Percentiles rank a stretch among this genome's conserved stretches.
Conservation (phyloP, 2,329 filamentous ascomycete genomes). For the Pseudogymnoascus sp. region DNA sequence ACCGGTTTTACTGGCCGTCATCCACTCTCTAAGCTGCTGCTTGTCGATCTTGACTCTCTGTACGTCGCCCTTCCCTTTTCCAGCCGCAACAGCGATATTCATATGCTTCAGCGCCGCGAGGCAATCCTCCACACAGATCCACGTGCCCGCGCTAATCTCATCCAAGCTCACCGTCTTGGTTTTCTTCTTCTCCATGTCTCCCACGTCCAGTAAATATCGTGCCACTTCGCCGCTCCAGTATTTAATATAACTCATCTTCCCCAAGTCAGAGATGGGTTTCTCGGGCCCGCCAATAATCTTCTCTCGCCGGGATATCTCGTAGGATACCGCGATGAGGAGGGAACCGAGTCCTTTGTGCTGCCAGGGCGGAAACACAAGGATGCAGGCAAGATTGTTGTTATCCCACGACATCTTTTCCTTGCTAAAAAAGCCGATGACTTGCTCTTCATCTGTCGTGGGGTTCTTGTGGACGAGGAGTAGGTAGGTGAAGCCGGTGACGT, state of each 20-base stretch:
- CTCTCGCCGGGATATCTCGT: conserved; percentile 81
- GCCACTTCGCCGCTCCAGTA: conserved; percentile 85
- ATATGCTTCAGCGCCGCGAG: conserved; percentile 72
- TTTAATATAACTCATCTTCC: conserved; percentile 70
- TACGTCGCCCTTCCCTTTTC: conserved; percentile 35
- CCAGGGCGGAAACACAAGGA: conserved; percentile 91
- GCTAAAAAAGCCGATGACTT: conserved; percentile 92
- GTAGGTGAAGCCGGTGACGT: conserved; percentile 89
- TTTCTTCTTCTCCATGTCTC: conserved; percentile 22
- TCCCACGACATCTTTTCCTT: conserved; percentile 99
- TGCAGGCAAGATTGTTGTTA: conserved; percentile 95
- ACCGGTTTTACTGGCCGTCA: conserved; percentile 43
- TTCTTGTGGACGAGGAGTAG: conserved; percentile 75
- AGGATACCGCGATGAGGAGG: conserved; percentile 85
- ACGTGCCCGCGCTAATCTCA: conserved; percentile 69
- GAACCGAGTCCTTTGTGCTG: conserved; percentile 84
- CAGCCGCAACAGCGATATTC: conserved; percentile 59
- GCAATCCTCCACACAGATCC: conserved; percentile 80
- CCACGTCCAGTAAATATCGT: conserved; percentile 48
- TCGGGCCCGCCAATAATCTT: conserved; percentile 84
- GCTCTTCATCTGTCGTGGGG: conserved; percentile 29
- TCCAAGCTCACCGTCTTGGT: conserved; percentile 53
- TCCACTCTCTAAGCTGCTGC: conserved; percentile 58
- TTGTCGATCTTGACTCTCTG: conserved; percentile 47
- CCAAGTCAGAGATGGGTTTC: conserved; percentile 83